phyloP scores from a whole-genome alignment of 257 asterid species.

The Paraleonurus japonicus region DNA sequence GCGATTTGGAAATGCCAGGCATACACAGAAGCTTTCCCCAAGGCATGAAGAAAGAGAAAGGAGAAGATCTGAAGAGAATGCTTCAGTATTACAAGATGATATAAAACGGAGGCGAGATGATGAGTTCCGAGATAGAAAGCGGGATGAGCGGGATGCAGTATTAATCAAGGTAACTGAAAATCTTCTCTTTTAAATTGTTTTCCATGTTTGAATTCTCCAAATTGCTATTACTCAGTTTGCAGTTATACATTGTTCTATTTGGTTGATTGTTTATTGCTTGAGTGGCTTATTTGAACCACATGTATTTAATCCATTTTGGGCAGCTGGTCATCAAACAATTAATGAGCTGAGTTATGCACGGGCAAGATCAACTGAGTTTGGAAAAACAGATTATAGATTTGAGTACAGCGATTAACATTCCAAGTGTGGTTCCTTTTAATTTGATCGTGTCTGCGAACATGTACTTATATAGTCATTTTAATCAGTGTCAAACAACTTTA shows the following conservation, averaged over 20 bases:
- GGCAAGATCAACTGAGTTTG: constrained; percentile 12
- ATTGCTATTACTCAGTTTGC: not conserved
- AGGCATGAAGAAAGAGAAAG: constrained; percentile 92
- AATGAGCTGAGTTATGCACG: not conserved
- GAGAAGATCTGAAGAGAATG: constrained; percentile 87
- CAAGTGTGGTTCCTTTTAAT: not conserved
- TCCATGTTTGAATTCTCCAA: not conserved
- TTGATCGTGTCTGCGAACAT: not conserved
- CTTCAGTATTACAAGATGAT: constrained; percentile 71
- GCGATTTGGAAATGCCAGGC: constrained; percentile 78
- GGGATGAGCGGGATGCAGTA: constrained; percentile 79
- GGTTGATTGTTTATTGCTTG: constrained; percentile 20
- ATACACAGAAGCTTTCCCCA: constrained; percentile 84
- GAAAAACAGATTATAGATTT: not conserved
- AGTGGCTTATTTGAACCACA: constrained; percentile 1
- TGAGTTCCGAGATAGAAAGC: constrained; percentile 86
- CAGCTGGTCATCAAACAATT: constrained; percentile 12
- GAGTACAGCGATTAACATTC: not conserved
- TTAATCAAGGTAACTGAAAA: constrained; percentile 57
- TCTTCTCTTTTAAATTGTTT: not conserved
- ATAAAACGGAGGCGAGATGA: constrained; percentile 89
- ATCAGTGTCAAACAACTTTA: not conserved
- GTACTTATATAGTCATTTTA: not conserved
- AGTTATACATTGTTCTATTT: not conserved
- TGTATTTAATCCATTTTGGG: not conserved